Base-by-base conservation (phyloP, 768 basidiomycete species). In the Fomitopsis pulvina region DNA sequence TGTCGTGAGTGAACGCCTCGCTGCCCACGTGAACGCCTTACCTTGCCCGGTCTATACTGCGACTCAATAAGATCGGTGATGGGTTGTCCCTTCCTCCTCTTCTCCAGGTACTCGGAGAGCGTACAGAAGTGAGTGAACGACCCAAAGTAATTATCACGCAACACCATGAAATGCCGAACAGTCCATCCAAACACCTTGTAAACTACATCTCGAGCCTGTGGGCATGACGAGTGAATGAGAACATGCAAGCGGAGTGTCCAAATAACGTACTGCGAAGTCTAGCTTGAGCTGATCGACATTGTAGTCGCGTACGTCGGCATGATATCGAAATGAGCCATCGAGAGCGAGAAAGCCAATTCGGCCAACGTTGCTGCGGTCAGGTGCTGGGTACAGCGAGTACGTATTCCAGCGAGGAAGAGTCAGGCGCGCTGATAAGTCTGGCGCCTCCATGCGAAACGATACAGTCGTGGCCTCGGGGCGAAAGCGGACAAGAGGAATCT, bases 61-160 rank as follows among this genome's bases (percentile, higher is more conserved):
- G 78, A 70, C 46, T 77, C 69, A 1, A 95, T 73, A 0, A 90
- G 91, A 66, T 97, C 94, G 4, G 93, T 94, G 12, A 83, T 71
- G 10, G 80, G 77, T 1, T 77, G 56, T 1, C 77, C 76, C 45
- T 70, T 71, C 39, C 69, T 73, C 37, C 81, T 76, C 59, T 82
- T 86, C 47, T 84, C 78, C 41, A 92, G 70, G 63, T 92, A 95
- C 69, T 98, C 95, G 20, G 76, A 78, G 37, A 92, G 72, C 0
- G 91, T 96, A 2, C 85, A 83, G 59, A 94, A 97, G 57, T 95
- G 88, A 1, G 92, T 96, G 66, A 96, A 98, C 4, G 80, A 76
- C 10, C 95, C 95, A 44, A 97, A 81, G 66, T 98, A 98, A 66
- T 97, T 97, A 60, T 95, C 92, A 41, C 87, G 82, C 51, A 96